Conservation (phyloP, 768 basidiomycete genomes). For the Austroboletus eburneus region DNA sequence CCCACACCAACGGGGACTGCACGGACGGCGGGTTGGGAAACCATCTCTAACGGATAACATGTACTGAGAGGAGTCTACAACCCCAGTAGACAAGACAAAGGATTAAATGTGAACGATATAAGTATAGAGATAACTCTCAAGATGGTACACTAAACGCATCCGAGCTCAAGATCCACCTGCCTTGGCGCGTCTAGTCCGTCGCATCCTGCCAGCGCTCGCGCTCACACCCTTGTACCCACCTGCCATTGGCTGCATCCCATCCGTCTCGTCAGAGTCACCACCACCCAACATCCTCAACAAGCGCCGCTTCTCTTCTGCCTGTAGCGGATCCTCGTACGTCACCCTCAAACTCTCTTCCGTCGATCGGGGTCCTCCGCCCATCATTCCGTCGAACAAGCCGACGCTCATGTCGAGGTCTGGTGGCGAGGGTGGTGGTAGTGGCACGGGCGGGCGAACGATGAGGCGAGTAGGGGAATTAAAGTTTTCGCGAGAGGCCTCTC, state of each 20-base stretch:
- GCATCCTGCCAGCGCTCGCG: background rate
- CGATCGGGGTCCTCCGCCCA: constrained; percentile 10
- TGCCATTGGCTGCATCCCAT: constrained; percentile 4
- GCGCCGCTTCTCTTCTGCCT: constrained; percentile 53
- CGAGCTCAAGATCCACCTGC: no score
- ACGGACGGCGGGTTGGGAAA: no score
- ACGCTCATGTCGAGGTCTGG: constrained; percentile 30
- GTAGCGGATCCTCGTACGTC: constrained; percentile 64
- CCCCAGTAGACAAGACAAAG: no score
- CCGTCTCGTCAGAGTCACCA: constrained; percentile 8
- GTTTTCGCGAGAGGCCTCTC: constrained; percentile 36
- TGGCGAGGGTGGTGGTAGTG: background rate
- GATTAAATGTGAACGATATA: no score
- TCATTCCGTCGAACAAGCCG: constrained; percentile 15
- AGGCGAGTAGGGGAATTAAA: constrained; percentile 8
- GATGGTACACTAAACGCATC: no score
- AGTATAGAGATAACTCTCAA: no score
- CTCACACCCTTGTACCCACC: constrained; percentile 14
- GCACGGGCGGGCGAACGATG: background rate
- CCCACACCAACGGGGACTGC: no score
- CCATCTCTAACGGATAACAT: no score
- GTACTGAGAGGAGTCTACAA: no score
- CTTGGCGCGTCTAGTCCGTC: constrained; percentile 11
- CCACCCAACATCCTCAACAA: constrained; percentile 50
- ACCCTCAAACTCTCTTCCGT: constrained; percentile 52